Evolutionary conservation across 495 filamentous ascomycete species (phyloP), one percentile per base, ranked within the genome.

Genomic region (Pyronema omphalodes): DNA sequence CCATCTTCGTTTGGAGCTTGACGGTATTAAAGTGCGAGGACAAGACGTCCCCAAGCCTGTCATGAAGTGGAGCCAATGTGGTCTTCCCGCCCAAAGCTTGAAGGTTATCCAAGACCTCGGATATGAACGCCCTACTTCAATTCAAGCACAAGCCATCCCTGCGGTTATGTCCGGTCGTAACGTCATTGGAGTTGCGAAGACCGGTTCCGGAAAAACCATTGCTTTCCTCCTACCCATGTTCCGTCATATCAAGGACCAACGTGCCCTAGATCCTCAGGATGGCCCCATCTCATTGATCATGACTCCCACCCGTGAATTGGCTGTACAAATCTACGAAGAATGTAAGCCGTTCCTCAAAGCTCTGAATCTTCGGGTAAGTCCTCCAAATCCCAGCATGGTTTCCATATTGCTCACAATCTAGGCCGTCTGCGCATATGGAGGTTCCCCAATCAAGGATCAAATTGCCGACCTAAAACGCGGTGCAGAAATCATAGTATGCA

Each of bases 131-230:
- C 86, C 91, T 9, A 94, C 93, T 9, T 78, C 91, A 7, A 94
- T 99, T 57, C 93, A 99, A 69, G 76, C 86, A 55, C 93, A 99
- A 64, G 91, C 93, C 1, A 81, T 96, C 59, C 93, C 93, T 8
- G 80, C 86, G 7, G 87, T 94, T 57, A 94, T 94, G 86, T 91
- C 89, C 37, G 93, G 93, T 12, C 81, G 87, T 60, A 89, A 99
- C 71, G 82, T 95, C 11, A 93, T 96, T 57, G 91, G 89, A 59
- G 84, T 96, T 41, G 93, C 93, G 3, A 96, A 96, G 67, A 99
- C 93, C 15, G 93, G 93, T 3, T 96, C 93, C n/a, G 93, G 93
- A 59, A 99, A 99, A 68, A 99, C 93, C 0, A 81, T 94, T 58
- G 91, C 93, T 19, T 99, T 94, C 63, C 67, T 89, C 11, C 74